Evolutionary conservation across 2,329 filamentous ascomycete species (phyloP).

Genomic region (Diplocarpon rosae): DNA sequence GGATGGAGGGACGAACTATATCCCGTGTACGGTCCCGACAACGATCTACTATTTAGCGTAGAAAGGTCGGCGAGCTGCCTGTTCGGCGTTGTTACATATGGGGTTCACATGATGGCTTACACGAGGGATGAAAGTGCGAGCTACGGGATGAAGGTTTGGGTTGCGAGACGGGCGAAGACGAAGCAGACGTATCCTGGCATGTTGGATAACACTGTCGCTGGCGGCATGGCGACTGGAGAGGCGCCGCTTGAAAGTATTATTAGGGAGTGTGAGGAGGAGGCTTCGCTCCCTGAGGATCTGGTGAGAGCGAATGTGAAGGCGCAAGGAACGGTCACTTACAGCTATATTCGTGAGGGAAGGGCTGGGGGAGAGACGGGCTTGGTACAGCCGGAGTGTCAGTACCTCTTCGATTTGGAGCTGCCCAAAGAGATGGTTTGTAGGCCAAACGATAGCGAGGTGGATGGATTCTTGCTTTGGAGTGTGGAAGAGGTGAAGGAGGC

Average conservation of each 20-base stretch:
- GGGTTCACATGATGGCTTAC: slow-evolving; percentile 72
- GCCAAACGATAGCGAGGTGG: slow-evolving; percentile 83
- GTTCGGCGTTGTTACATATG: slow-evolving; percentile 67
- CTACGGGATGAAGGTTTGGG: slow-evolving; percentile 67
- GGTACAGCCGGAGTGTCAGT: slow-evolving; percentile 85
- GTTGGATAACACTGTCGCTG: slow-evolving; percentile 87
- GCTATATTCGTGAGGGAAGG: slow-evolving; percentile 64
- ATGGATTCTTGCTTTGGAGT: slow-evolving; percentile 67
- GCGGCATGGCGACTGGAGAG: slow-evolving; percentile 71
- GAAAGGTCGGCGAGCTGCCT: slow-evolving; percentile 66
- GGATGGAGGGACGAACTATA: slow-evolving; percentile 78
- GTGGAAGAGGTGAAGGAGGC: slow-evolving; percentile 65
- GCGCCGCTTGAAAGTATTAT: slow-evolving; percentile 70
- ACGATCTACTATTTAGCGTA: slow-evolving; percentile 57
- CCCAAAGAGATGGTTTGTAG: slow-evolving; percentile 54
- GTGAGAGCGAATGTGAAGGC: slow-evolving; percentile 49
- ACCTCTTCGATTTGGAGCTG: slow-evolving; percentile 80
- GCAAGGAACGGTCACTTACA: slow-evolving; percentile 70
- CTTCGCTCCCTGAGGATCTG: slow-evolving; percentile 59
- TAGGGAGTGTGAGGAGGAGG: slow-evolving; percentile 83
- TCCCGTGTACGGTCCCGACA: slow-evolving; percentile 57
- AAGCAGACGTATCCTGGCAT: slow-evolving; percentile 89
- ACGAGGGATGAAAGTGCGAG: slow-evolving; percentile 36
- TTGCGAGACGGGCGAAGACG: slow-evolving; percentile 60
- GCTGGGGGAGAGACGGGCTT: slow-evolving; percentile 72